Conservation (phyloP, 257 asterid genomes). For the Fraxinus americana region DNA sequence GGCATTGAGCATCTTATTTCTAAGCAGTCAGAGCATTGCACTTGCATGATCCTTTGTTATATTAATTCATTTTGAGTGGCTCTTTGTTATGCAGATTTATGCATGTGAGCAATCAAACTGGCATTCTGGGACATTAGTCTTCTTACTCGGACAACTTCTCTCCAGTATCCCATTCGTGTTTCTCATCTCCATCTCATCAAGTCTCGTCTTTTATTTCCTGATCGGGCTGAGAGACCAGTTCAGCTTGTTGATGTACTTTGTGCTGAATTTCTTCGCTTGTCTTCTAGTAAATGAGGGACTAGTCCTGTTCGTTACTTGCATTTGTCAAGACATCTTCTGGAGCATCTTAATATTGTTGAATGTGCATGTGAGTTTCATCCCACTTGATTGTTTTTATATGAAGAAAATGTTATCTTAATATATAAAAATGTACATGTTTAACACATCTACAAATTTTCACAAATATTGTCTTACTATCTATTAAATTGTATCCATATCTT, state of each 20-base stretch:
- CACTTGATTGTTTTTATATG: neutral
- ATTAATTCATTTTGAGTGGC: neutral
- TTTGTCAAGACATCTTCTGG: constrained; percentile 74
- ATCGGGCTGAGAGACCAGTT: constrained; percentile 81
- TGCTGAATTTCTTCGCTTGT: constrained; percentile 79
- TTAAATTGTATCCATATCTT: neutral
- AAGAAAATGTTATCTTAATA: neutral
- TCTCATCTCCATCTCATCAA: constrained; percentile 88
- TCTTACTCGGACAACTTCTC: constrained; percentile 79
- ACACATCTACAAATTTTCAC: neutral
- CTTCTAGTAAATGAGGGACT: constrained; percentile 90
- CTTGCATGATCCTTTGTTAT: neutral
- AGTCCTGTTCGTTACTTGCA: constrained; percentile 63
- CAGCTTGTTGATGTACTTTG: constrained; percentile 81
- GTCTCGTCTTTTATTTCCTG: constrained; percentile 91
- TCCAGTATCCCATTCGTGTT: constrained; percentile 92
- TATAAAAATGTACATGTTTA: neutral
- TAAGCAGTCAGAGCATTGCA: neutral
- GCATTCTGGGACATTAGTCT: constrained; percentile 86
- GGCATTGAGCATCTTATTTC: neutral
- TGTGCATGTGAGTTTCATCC: constrained; percentile 65
- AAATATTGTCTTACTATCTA: neutral
- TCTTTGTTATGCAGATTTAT: constrained; percentile 55
- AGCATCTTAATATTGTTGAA: constrained; percentile 65
- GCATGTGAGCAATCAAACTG: constrained; percentile 77